These are phyloP conservation scores for Mycena galericulata DNA, from an alignment of 768 basidiomycete species.

Conservation along the genomic window DNA sequence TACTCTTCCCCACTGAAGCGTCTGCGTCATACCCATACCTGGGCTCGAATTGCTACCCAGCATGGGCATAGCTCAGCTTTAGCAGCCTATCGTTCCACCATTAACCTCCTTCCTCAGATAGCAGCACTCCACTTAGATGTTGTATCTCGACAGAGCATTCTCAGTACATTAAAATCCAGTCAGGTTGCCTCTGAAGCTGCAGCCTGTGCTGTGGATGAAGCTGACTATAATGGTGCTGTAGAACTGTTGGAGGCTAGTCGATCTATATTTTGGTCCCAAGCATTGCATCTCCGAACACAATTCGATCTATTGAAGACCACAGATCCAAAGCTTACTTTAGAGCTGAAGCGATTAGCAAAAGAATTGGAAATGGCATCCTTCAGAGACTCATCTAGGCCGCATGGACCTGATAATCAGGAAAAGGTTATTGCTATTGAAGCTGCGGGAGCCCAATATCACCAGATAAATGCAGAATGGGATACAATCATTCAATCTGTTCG, in stretches of 20 bases:
- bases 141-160: background rate
- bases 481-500: constrained; percentile 28
- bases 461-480: constrained; percentile 37
- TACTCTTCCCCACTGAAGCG: constrained; percentile 1
- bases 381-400: constrained; percentile 26
- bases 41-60: background rate
- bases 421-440: constrained; percentile 32
- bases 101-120: constrained; percentile 9
- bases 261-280: constrained; percentile 20
- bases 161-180: background rate
- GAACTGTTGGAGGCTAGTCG: constrained; percentile 23
- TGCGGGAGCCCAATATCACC: constrained; percentile 26
- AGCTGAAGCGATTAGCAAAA: background rate
- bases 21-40: background rate
- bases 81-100: background rate
- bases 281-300: constrained; percentile 15
- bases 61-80: background rate
- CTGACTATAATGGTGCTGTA: constrained; percentile 7
- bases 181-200: constrained; percentile 8
- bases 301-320: background rate
- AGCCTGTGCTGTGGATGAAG: background rate
- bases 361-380: constrained; percentile 22
- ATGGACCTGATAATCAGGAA: background rate
- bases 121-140: constrained; percentile 11
- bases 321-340: constrained; percentile 2